A percentile compares a stretch with the other conserved stretches of the same genome.
phyloP scores from a whole-genome alignment of 2,329 filamentous ascomycete species.

The Periglandula ipomoeae region DNA sequence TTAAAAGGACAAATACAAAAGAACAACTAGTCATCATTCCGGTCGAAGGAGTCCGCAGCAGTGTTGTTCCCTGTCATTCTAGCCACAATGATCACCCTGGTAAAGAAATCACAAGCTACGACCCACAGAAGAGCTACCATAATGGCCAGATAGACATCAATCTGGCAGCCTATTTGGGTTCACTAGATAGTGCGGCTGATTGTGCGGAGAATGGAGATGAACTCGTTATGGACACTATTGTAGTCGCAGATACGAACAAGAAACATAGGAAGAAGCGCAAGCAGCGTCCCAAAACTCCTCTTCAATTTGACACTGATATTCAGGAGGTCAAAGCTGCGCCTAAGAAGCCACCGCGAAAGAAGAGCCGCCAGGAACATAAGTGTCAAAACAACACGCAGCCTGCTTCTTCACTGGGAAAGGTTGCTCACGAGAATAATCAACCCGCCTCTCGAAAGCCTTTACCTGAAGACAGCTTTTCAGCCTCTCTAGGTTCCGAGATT shows the following conservation, averaged over 20 bases:
- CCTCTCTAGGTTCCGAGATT: background rate
- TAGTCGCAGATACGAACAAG: background rate
- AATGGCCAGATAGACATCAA: background rate
- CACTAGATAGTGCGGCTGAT: constrained; percentile 1
- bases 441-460: background rate
- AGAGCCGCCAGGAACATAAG: background rate
- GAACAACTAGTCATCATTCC: background rate
- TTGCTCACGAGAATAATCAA: no score
- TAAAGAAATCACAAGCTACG: background rate
- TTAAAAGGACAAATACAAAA: background rate
- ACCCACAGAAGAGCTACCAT: background rate
- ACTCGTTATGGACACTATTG: background rate
- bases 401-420: no score
- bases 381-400: background rate
- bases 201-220: background rate
- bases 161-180: background rate
- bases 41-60: background rate
- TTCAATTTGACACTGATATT: constrained; percentile 23
- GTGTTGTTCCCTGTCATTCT: background rate
- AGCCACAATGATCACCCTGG: background rate
- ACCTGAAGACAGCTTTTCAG: background rate
- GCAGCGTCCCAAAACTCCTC: constrained; percentile 24
- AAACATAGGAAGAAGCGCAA: constrained; percentile 16
- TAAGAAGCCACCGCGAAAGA: constrained; percentile 4
- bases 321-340: constrained; percentile 14